phyloP scores from a whole-genome alignment of 306 rosid species.

The Astragalus glycyphyllos region DNA sequence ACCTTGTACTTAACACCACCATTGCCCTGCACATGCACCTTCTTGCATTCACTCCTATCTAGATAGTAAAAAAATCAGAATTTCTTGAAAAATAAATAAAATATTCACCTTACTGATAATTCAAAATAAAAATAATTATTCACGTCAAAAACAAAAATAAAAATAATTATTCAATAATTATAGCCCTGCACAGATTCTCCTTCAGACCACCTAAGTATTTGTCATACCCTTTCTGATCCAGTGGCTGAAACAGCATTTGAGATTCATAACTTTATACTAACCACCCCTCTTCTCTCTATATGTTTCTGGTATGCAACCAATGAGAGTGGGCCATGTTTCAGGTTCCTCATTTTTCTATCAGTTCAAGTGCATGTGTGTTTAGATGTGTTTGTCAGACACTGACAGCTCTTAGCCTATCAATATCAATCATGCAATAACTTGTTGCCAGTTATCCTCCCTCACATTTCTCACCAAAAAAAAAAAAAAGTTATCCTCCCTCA shows the following conservation, averaged over 20 bases:
- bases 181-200: constrained; percentile 41
- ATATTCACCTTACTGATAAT: constrained; percentile 7
- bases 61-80: constrained; percentile 9
- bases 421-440: constrained; percentile 54
- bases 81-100: not conserved
- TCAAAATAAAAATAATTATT: constrained; percentile 10
- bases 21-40: constrained; percentile 59
- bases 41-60: constrained; percentile 32
- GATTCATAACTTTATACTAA: not conserved
- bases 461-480: no score
- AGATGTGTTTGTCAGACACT: constrained; percentile 61
- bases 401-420: constrained; percentile 65
- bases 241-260: not conserved
- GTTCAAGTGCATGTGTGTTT: constrained; percentile 59
- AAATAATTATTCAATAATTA: not conserved
- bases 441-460: constrained; percentile 47
- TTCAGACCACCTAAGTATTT: constrained; percentile 32
- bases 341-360: constrained; percentile 35
- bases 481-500: constrained; percentile 43
- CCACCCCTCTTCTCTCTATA: not conserved
- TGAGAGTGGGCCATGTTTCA: constrained; percentile 49
- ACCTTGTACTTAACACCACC: constrained; percentile 48
- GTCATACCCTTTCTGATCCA: constrained; percentile 2
- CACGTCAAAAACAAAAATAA: no score
- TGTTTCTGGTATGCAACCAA: constrained; percentile 30